Evolutionary conservation across 371 early-diverging fungal species (phyloP).

Genomic region (Quaeritorhiza haematococci): DNA sequence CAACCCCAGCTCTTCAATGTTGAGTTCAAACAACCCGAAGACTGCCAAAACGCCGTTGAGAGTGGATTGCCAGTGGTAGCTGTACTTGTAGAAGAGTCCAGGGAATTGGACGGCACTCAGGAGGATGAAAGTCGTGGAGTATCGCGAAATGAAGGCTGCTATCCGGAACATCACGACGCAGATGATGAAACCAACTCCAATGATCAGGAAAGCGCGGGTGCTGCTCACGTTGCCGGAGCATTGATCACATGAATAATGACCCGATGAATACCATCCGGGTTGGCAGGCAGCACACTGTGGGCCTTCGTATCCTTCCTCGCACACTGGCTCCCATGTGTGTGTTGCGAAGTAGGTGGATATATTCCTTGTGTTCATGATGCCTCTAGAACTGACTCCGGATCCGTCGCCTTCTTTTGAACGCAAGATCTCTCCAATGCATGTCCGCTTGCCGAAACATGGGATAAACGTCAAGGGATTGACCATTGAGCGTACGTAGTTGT

Average conservation of each 20-base stretch:
- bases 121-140: neutral
- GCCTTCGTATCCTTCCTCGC: neutral
- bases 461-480: neutral
- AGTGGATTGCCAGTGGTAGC: neutral
- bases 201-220: neutral
- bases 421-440: neutral
- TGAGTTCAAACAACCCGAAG: neutral
- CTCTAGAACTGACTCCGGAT: too few species aligned
- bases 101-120: neutral
- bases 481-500: neutral
- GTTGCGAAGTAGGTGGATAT: neutral
- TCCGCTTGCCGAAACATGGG: neutral
- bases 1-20: neutral
- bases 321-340: neutral
- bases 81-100: neutral
- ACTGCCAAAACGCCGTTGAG: neutral
- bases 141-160: neutral
- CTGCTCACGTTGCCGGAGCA: neutral
- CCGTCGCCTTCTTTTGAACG: too few species aligned
- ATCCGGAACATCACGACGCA: neutral
- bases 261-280: neutral
- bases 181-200: neutral
- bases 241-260: neutral
- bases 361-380: neutral
- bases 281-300: neutral